These are phyloP conservation scores for Lecanicillium sp. DNA, from an alignment of 2,329 filamentous ascomycete genomes.

Conservation along the genomic window DNA sequence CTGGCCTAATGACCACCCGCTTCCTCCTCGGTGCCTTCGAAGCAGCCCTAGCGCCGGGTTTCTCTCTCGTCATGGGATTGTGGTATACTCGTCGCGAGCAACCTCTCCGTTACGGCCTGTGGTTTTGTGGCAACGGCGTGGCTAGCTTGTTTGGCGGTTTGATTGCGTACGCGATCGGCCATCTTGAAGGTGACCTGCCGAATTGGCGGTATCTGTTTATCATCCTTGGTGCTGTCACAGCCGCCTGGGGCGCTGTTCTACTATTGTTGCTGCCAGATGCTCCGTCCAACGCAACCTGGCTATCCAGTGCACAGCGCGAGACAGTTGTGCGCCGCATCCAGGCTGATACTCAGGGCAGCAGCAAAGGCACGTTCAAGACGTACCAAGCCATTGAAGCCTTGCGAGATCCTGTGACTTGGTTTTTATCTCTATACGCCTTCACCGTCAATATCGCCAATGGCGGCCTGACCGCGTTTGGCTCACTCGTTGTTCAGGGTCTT, in stretches of 20 bases:
- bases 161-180: constrained; percentile 15
- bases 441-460: constrained; percentile 37
- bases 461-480: constrained; percentile 49
- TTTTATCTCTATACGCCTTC: constrained; percentile 28
- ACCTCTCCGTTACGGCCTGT: constrained; percentile 17
- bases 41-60: constrained; percentile 10
- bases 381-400: constrained; percentile 30
- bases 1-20: constrained; percentile 12
- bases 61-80: constrained; percentile 10
- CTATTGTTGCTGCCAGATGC: constrained; percentile 1
- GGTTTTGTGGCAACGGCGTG: constrained; percentile 19
- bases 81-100: constrained; percentile 20
- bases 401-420: constrained; percentile 33
- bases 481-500: constrained; percentile 14
- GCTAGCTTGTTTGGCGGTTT: constrained; percentile 15
- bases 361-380: constrained; percentile 20
- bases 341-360: neutral
- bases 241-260: neutral
- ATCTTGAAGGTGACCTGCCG: constrained; percentile 26
- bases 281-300: constrained; percentile 1
- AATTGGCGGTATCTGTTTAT: constrained; percentile 35
- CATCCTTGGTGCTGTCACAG: constrained; percentile 2
- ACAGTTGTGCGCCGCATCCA: constrained; percentile 1
- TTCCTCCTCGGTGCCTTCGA: constrained; percentile 16
- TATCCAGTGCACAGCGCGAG: constrained; percentile 1